Percentiles rank a stretch among this genome's conserved stretches.
Conservation (phyloP, 345 rosid genomes). For the Rhodomyrtus tomentosa region DNA sequence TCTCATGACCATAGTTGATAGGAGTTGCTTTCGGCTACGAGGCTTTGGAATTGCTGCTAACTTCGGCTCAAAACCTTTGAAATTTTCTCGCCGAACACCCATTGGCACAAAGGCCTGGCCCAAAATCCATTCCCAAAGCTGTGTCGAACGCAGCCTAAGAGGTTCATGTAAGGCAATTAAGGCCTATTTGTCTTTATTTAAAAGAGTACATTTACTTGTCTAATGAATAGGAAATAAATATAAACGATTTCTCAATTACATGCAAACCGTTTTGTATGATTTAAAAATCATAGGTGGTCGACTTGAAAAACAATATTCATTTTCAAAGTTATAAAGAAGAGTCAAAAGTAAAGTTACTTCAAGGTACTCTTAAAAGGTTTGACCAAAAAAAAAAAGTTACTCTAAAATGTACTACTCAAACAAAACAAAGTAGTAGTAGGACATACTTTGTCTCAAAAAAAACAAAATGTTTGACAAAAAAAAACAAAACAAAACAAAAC, state of each 20-base stretch:
- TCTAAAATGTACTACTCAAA: background rate
- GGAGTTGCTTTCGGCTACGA: too few species aligned
- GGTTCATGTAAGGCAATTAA: background rate
- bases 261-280: background rate
- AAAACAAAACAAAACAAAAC: too few species aligned
- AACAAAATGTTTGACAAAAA: too few species aligned
- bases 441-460: too few species aligned
- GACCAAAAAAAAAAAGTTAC: background rate
- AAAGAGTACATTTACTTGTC: background rate
- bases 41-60: too few species aligned
- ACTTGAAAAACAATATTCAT: background rate
- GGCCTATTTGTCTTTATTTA: background rate
- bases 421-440: too few species aligned
- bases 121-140: background rate
- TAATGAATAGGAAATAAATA: background rate
- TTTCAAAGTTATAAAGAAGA: background rate
- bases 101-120: background rate
- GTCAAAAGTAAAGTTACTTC: background rate
- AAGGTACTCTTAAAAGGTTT: too few species aligned
- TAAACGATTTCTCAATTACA: background rate
- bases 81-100: background rate
- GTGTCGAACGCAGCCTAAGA: background rate
- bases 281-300: background rate
- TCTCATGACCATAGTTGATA: too few species aligned
- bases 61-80: background rate